These are phyloP conservation scores for Podosphaera leucotricha DNA, from an alignment of 2,329 filamentous ascomycete species.

Conservation along the genomic window DNA sequence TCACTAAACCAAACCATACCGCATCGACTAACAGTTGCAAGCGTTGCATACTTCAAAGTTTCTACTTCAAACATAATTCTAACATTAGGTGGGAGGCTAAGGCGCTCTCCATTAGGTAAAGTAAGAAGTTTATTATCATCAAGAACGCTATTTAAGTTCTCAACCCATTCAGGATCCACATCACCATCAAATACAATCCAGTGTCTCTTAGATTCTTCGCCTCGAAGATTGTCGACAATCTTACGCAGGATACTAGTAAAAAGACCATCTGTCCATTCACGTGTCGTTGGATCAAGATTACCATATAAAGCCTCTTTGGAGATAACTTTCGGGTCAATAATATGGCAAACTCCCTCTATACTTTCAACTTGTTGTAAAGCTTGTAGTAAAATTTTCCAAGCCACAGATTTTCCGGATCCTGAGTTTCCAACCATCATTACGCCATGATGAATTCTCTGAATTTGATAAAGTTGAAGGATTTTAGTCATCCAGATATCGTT, in stretches of 20 bases:
- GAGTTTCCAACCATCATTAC: slow-evolving; percentile 99
- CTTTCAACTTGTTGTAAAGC: slow-evolving; percentile 79
- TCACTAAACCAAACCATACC: slow-evolving; percentile 99
- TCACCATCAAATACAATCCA: slow-evolving; percentile 99
- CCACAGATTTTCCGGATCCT: slow-evolving; percentile 86
- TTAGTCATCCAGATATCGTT: slow-evolving; percentile 96
- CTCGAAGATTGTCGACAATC: slow-evolving; percentile 95
- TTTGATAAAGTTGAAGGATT: slow-evolving; percentile 88
- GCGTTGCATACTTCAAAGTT: slow-evolving; percentile 85
- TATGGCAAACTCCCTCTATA: slow-evolving; percentile 82
- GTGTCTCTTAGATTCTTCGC: slow-evolving; percentile 87
- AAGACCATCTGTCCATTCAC: slow-evolving; percentile 96
- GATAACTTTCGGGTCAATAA: slow-evolving; percentile 99
- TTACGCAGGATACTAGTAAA: slow-evolving; percentile 96
- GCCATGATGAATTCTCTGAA: slow-evolving; percentile 93
- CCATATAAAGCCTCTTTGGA: slow-evolving; percentile 95
- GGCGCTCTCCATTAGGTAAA: slow-evolving; percentile 88
- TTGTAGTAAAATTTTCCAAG: slow-evolving; percentile 81
- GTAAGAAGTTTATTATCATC: slow-evolving; percentile 98
- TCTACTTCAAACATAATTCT: slow-evolving; percentile 99
- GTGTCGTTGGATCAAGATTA: slow-evolving; percentile 82
- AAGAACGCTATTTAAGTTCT: slow-evolving; percentile 97
- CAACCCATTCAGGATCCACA: slow-evolving; percentile 97
- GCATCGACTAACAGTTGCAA: slow-evolving; percentile 97
- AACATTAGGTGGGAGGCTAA: slow-evolving; percentile 82